These are phyloP conservation scores for Tuber brumale DNA, from an alignment of 495 filamentous ascomycete species.

Conservation along the genomic window DNA sequence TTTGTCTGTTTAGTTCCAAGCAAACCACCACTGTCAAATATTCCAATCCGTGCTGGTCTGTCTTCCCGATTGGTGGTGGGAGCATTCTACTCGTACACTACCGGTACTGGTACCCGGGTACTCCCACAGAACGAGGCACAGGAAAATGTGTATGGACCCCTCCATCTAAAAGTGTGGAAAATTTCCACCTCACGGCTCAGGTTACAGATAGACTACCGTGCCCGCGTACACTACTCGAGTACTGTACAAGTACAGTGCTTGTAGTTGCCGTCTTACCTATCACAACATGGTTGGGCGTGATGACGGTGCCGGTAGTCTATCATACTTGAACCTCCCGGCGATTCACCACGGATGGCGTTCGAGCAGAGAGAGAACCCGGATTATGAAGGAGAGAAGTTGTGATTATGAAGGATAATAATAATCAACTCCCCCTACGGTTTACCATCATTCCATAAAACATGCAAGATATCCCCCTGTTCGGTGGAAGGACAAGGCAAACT, in stretches of 20 bases:
- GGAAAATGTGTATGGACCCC: not conserved
- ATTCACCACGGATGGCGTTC: not conserved
- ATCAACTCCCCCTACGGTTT: not conserved
- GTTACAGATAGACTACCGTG: not conserved
- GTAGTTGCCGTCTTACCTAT: not conserved
- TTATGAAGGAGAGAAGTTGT: not conserved
- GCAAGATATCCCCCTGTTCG: not conserved
- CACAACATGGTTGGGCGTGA: not conserved
- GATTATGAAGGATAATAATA: not conserved
- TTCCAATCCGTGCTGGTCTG: not conserved
- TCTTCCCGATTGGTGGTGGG: not conserved
- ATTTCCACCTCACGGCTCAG: not conserved
- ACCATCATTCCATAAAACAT: not conserved
- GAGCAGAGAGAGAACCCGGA: not conserved
- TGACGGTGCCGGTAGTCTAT: not conserved
- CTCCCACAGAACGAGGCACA: not conserved
- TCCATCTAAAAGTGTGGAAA: slow-evolving; percentile 1
- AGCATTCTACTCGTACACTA: not conserved
- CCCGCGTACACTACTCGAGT: too few species aligned
- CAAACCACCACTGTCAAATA: not conserved
- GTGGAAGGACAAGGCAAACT: not conserved
- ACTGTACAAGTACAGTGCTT: too few species aligned
- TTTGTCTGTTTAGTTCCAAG: not conserved
- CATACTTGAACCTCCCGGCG: not conserved
- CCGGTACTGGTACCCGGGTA: not conserved